Evolutionary conservation across 2,329 filamentous ascomycete species (phyloP).

Genomic region (Colletotrichum gigasporum): DNA sequence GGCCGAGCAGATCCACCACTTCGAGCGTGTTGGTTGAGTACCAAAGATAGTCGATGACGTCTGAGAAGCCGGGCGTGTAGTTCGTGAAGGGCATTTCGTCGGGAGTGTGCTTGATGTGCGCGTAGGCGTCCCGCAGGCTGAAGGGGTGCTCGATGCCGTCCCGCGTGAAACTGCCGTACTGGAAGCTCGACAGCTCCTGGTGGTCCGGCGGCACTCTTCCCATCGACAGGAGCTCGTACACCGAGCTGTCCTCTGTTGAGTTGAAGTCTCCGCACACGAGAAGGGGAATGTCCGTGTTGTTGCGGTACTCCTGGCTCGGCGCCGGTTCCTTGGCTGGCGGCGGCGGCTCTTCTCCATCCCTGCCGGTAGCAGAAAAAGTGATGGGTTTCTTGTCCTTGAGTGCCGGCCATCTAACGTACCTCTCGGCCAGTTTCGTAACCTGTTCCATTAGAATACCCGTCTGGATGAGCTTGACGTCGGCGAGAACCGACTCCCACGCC

Average conservation of each 20-base stretch:
- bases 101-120: constrained; percentile 80
- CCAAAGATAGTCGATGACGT: constrained; percentile 97
- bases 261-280: constrained; percentile 97
- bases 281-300: constrained; percentile 87
- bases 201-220: constrained; percentile 83
- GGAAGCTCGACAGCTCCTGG: constrained; percentile 78
- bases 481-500: constrained; percentile 90
- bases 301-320: constrained; percentile 87
- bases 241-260: constrained; percentile 85
- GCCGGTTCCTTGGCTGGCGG: constrained; percentile 72
- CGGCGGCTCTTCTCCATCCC: constrained; percentile 55
- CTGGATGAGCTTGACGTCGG: constrained; percentile 96
- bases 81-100: constrained; percentile 94
- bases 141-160: constrained; percentile 96
- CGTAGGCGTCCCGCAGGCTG: constrained; percentile 90
- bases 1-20: constrained; percentile 83
- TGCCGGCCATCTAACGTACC: constrained; percentile 81
- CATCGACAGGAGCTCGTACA: constrained; percentile 88
- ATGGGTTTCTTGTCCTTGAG: constrained; percentile 82
- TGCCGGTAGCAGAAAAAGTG: constrained; percentile 47
- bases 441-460: constrained; percentile 95
- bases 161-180: constrained; percentile 92
- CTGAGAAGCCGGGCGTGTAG: constrained; percentile 92
- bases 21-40: constrained; percentile 92
- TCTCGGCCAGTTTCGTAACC: constrained; percentile 85